Evolutionary conservation across 257 asterid species (phyloP).

Genomic region (Coffea canephora): DNA sequence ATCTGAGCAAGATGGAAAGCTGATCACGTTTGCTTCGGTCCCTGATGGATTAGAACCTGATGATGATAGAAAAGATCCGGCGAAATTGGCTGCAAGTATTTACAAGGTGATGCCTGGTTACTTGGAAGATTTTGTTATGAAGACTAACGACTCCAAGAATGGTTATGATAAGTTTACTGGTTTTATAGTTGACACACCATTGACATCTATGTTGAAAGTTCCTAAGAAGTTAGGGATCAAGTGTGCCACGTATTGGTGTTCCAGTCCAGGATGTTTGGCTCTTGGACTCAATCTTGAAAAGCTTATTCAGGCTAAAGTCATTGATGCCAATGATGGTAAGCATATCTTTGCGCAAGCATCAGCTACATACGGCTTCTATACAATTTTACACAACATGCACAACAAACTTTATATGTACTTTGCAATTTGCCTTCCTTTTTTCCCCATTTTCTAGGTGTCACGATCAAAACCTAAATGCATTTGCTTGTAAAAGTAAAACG

Average conservation of each 20-base stretch:
- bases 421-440: too few relatives aligned
- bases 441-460: too few relatives aligned
- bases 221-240: constrained; percentile 47
- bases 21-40: constrained; percentile 26
- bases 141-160: background rate
- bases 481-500: background rate
- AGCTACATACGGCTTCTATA: too few relatives aligned
- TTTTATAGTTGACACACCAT: constrained; percentile 38
- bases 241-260: constrained; percentile 43
- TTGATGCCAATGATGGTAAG: constrained; percentile 42
- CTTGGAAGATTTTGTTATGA: constrained; percentile 32
- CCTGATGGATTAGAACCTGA: constrained; percentile 39
- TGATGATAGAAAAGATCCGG: constrained; percentile 31
- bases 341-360: background rate
- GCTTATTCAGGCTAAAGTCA: constrained; percentile 31
- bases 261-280: constrained; percentile 51
- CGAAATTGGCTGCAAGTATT: constrained; percentile 30
- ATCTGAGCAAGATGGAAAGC: constrained; percentile 1
- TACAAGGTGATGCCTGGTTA: constrained; percentile 30
- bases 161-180: constrained; percentile 25
- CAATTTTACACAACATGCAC: too few relatives aligned
- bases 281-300: constrained; percentile 37
- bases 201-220: constrained; percentile 33
- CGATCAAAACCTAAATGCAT: background rate
- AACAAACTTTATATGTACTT: too few relatives aligned